A percentile compares a stretch with the other conserved stretches of the same genome.
phyloP scores from a whole-genome alignment of 2,329 filamentous ascomycete species.

The Eutypa lata region DNA sequence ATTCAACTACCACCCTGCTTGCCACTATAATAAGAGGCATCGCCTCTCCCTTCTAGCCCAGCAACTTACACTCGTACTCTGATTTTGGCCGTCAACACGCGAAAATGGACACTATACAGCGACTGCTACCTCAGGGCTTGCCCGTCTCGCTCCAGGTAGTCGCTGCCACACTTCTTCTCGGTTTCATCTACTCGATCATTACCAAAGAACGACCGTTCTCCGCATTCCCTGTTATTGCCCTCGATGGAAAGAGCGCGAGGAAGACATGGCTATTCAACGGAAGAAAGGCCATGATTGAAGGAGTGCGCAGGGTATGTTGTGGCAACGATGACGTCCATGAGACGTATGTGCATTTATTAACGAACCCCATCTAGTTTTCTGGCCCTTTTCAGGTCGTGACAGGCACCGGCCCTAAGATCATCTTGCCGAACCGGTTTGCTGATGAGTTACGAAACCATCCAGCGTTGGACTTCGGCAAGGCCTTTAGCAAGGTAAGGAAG shows the following conservation, averaged over 20 bases:
- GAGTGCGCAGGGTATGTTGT: slow-evolving; percentile 18
- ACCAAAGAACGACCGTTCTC: slow-evolving; percentile 22
- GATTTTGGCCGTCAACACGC: neutral
- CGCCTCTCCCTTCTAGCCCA: neutral
- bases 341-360: slow-evolving; percentile 8
- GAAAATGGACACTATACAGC: slow-evolving; percentile 22
- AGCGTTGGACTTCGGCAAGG: slow-evolving; percentile 28
- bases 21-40: too few relatives aligned
- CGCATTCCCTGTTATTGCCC: slow-evolving; percentile 23
- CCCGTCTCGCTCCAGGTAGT: slow-evolving; percentile 26
- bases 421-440: slow-evolving; percentile 29
- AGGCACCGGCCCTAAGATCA: slow-evolving; percentile 29
- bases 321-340: neutral
- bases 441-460: slow-evolving; percentile 34
- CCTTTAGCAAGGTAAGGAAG: slow-evolving; percentile 30
- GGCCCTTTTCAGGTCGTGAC: slow-evolving; percentile 31
- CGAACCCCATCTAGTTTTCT: slow-evolving; percentile 18
- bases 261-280: slow-evolving; percentile 26
- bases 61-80: neutral
- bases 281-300: slow-evolving; percentile 20
- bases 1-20: neutral
- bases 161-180: slow-evolving; percentile 21
- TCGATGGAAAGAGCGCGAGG: slow-evolving; percentile 23
- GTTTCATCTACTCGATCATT: slow-evolving; percentile 23
- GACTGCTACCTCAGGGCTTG: slow-evolving; percentile 24